A percentile compares a stretch with the other conserved stretches of the same genome.
phyloP scores from a whole-genome alignment of 1,139 yeast species.

The Pichia sp. region DNA sequence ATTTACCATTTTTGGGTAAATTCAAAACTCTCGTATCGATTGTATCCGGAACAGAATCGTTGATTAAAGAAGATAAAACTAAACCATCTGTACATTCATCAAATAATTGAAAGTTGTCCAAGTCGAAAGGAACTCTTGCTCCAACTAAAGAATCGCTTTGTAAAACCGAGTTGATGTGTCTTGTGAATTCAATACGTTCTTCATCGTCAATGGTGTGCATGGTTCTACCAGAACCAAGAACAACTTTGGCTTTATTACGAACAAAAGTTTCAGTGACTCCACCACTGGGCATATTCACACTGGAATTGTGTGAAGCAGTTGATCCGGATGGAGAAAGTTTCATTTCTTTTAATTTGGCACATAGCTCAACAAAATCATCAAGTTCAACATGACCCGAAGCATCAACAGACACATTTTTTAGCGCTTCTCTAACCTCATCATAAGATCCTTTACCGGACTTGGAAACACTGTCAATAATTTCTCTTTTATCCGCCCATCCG shows the following conservation, averaged over 20 bases:
- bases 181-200: conserved; percentile 90
- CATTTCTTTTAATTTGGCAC: conserved; percentile 49
- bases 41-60: conserved; percentile 96
- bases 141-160: conserved; percentile 90
- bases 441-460: conserved; percentile 74
- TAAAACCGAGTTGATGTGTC: conserved; percentile 88
- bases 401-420: conserved; percentile 85
- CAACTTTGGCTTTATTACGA: conserved; percentile 54
- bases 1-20: conserved; percentile 71
- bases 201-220: conserved; percentile 96
- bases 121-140: conserved; percentile 79
- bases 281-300: conserved; percentile 7
- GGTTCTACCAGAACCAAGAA: conserved; percentile 78
- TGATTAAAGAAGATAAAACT: conserved; percentile 85
- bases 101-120: conserved; percentile 89
- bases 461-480: conserved; percentile 76
- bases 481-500: conserved; percentile 94
- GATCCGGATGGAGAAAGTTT: conserved; percentile 10
- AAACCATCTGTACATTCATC: conserved; percentile 97
- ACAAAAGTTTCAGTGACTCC: conserved; percentile 32
- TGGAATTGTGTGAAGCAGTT: conserved; percentile 16
- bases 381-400: conserved; percentile 96
- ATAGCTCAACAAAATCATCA: conserved; percentile 89
- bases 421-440: conserved; percentile 89
- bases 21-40: conserved; percentile 96